A percentile compares a stretch with the other conserved stretches of the same genome.
phyloP scores from a whole-genome alignment of 2,329 filamentous ascomycete species.

The Cercospora berteroae region DNA sequence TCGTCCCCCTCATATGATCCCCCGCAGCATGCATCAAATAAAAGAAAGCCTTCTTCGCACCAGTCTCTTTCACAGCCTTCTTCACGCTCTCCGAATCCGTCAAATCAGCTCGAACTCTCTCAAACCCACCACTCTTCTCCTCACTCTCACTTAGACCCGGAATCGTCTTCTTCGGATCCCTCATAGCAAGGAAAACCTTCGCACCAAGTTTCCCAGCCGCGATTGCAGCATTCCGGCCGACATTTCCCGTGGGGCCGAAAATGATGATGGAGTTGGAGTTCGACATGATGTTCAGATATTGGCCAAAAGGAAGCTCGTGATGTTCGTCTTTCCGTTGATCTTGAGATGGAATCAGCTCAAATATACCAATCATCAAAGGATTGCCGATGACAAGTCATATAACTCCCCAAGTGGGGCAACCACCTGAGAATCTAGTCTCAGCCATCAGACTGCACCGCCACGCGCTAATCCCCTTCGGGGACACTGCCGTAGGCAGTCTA shows the following conservation, averaged over 20 bases:
- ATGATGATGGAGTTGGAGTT: slow-evolving; percentile 38
- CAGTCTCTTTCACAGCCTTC: slow-evolving; percentile 43
- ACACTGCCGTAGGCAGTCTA: too few species aligned
- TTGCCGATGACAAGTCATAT: neutral
- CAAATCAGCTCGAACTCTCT: slow-evolving; percentile 49
- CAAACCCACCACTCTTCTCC: slow-evolving; percentile 36
- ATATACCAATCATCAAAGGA: neutral
- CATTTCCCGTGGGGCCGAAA: slow-evolving; percentile 52
- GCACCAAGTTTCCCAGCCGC: slow-evolving; percentile 43
- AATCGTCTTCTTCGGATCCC: slow-evolving; percentile 47
- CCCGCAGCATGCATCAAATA: slow-evolving; percentile 40
- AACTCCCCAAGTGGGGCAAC: neutral
- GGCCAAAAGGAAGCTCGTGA: neutral
- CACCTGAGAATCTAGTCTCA: too few species aligned
- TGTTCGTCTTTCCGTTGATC: too few species aligned
- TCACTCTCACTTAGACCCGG: slow-evolving; percentile 35
- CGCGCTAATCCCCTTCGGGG: too few species aligned
- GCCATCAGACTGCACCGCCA: too few species aligned
- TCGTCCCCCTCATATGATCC: slow-evolving; percentile 44
- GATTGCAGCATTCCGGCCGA: slow-evolving; percentile 45
- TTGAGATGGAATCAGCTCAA: neutral
- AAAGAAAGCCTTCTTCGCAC: slow-evolving; percentile 51
- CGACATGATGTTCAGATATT: neutral
- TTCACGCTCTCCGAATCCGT: slow-evolving; percentile 42
- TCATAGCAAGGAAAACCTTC: slow-evolving; percentile 51